Conservation (phyloP, 495 filamentous ascomycete genomes). For the Xylaria venustula region DNA sequence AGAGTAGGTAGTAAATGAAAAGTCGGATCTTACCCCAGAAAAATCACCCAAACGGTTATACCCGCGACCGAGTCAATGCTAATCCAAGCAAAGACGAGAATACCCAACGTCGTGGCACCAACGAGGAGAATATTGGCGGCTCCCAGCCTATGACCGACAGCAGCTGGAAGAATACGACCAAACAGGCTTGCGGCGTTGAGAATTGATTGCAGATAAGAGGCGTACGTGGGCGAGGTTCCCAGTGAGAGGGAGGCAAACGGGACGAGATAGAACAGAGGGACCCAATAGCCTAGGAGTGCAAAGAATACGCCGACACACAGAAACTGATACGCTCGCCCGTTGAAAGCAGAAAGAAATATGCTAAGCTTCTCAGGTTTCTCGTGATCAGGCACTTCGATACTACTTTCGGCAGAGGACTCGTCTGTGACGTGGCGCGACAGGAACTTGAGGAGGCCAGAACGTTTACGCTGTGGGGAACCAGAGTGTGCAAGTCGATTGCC, state of each 20-base stretch:
- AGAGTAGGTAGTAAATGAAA: not conserved
- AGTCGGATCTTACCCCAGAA: not conserved
- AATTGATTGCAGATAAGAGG: not conserved
- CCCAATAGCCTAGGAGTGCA: not conserved
- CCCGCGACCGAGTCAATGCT: not conserved
- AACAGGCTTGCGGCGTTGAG: constrained; percentile 5
- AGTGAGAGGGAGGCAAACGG: constrained; percentile 1
- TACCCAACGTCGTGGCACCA: not conserved
- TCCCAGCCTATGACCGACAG: not conserved
- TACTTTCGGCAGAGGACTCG: not conserved
- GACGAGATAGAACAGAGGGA: constrained; percentile 5
- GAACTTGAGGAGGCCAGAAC: not conserved
- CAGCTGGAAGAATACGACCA: constrained; percentile 7
- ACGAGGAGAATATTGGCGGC: not conserved
- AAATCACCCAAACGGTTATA: constrained; percentile 4
- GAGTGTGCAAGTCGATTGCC: not conserved
- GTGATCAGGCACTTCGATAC: too few relatives aligned
- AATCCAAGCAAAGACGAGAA: not conserved
- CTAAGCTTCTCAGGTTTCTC: not conserved
- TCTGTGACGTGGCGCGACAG: not conserved
- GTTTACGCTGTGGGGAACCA: not conserved
- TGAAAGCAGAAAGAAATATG: not conserved
- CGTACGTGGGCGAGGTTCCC: not conserved
- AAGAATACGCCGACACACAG: not conserved
- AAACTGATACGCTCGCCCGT: not conserved